Percentiles rank a stretch among this genome's conserved stretches.
These are phyloP conservation scores for Populus alba DNA, from an alignment of 345 rosid species.

Conservation along the genomic window DNA sequence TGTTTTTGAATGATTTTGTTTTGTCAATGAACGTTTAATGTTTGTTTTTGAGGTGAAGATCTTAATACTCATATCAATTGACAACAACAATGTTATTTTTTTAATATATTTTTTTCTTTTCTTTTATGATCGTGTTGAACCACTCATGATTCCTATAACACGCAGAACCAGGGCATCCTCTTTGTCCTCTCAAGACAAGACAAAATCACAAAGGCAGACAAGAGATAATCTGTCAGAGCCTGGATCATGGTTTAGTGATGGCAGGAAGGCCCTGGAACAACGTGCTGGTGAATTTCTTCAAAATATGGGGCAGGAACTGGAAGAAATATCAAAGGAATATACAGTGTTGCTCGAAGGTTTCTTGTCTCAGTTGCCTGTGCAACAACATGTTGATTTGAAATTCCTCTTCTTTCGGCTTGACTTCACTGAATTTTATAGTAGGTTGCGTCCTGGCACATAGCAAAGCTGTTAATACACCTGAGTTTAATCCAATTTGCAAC, in stretches of 20 bases:
- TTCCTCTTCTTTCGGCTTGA: constrained; percentile 93
- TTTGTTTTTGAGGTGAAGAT: background rate
- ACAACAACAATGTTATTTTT: background rate
- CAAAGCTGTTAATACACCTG: constrained; percentile 15
- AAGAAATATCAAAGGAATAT: constrained; percentile 67
- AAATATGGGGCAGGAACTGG: constrained; percentile 75
- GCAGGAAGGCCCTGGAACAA: constrained; percentile 79
- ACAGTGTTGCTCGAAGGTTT: constrained; percentile 70
- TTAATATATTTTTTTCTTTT: background rate
- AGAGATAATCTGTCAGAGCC: constrained; percentile 44
- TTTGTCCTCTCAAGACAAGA: constrained; percentile 48
- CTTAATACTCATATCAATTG: background rate
- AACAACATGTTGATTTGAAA: constrained; percentile 86
- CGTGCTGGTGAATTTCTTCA: constrained; percentile 90
- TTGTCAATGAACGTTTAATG: background rate
- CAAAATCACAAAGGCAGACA: constrained; percentile 31
- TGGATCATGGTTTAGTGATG: constrained; percentile 68
- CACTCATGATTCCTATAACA: background rate
- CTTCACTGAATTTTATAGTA: constrained; percentile 90
- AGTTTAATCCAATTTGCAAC: constrained; percentile 12
- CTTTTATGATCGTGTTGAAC: background rate
- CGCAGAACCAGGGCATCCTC: constrained; percentile 60
- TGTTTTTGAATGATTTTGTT: background rate
- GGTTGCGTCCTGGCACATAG: constrained; percentile 47
- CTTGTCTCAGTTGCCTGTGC: constrained; percentile 81